These are phyloP conservation scores for Terana coerulea DNA, from an alignment of 768 basidiomycete genomes.

Conservation along the genomic window DNA sequence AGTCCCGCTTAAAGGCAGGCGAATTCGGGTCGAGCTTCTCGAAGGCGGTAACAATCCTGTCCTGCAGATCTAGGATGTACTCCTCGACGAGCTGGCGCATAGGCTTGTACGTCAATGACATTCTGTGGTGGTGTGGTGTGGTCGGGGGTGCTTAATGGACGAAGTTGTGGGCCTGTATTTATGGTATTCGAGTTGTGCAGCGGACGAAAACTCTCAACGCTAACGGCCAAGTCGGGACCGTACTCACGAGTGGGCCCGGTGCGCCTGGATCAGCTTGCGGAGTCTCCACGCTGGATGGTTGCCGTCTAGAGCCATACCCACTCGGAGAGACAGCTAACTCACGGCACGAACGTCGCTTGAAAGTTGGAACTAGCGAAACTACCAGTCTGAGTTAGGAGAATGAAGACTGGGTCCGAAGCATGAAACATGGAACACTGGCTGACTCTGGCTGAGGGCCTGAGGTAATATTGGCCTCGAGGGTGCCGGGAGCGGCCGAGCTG, in stretches of 20 bases:
- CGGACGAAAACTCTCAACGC: not conserved
- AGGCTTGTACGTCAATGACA: slow-evolving; percentile 18
- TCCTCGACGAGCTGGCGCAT: slow-evolving; percentile 76
- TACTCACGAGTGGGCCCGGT: slow-evolving; percentile 6
- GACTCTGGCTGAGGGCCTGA: too few species aligned
- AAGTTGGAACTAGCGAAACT: too few species aligned
- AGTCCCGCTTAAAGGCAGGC: slow-evolving; percentile 75
- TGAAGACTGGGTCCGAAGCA: too few species aligned
- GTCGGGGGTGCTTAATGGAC: too few species aligned
- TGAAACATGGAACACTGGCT: too few species aligned
- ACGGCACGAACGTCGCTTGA: too few species aligned
- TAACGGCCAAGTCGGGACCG: not conserved
- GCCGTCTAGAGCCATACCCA: too few species aligned
- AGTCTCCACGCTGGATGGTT: too few species aligned
- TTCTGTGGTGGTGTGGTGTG: slow-evolving; percentile 1
- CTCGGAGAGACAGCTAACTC: too few species aligned
- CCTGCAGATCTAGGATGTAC: slow-evolving; percentile 75
- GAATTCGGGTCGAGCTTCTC: slow-evolving; percentile 75
- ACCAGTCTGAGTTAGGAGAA: too few species aligned
- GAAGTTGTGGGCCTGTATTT: not conserved
- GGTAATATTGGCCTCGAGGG: too few species aligned
- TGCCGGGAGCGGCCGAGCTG: too few species aligned
- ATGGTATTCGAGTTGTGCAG: not conserved
- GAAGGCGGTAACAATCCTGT: slow-evolving; percentile 70
- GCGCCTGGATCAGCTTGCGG: slow-evolving; percentile 7